Percentiles rank a stretch among this genome's conserved stretches.
These are phyloP conservation scores for Penicillium longicatenatum DNA, from an alignment of 495 filamentous ascomycete genomes.

Conservation along the genomic window DNA sequence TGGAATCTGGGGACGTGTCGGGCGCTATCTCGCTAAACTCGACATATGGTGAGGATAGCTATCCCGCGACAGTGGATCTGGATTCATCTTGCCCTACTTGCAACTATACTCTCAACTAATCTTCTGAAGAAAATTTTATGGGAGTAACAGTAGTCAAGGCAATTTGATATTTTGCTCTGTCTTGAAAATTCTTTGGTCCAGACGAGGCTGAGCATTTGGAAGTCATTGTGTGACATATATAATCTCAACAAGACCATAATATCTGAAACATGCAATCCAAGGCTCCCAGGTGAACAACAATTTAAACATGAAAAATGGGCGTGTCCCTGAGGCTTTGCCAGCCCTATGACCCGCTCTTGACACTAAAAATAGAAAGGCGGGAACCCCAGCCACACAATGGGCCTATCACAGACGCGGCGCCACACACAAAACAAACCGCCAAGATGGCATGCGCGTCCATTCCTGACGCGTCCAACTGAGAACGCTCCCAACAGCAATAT, in stretches of 20 bases:
- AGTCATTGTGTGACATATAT: no score
- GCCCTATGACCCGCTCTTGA: neutral
- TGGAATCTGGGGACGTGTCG: slow-evolving; percentile 18
- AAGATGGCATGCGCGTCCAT: slow-evolving; percentile 10
- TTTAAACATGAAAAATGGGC: neutral
- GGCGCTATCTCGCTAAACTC: slow-evolving; percentile 24
- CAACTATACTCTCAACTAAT: no score
- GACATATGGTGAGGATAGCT: slow-evolving; percentile 22
- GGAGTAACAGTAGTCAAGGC: no score
- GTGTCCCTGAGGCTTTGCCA: neutral
- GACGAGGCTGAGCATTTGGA: no score
- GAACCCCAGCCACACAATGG: neutral
- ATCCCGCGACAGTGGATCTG: slow-evolving; percentile 3
- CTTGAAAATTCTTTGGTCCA: no score
- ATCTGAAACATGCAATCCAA: no score
- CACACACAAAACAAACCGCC: slow-evolving; percentile 1
- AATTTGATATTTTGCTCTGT: no score
- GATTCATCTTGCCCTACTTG: no score
- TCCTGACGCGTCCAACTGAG: slow-evolving; percentile 7
- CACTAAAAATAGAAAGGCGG: slow-evolving; percentile 1
- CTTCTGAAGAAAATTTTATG: no score
- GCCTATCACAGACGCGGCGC: neutral
- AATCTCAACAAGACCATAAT: no score
- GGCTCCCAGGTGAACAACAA: neutral
- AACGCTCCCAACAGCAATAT: slow-evolving; percentile 1